Percentiles rank a stretch among this genome's conserved stretches.
These are phyloP conservation scores for Diplocarpon rosae DNA, from an alignment of 2,329 filamentous ascomycete genomes.

Conservation along the genomic window DNA sequence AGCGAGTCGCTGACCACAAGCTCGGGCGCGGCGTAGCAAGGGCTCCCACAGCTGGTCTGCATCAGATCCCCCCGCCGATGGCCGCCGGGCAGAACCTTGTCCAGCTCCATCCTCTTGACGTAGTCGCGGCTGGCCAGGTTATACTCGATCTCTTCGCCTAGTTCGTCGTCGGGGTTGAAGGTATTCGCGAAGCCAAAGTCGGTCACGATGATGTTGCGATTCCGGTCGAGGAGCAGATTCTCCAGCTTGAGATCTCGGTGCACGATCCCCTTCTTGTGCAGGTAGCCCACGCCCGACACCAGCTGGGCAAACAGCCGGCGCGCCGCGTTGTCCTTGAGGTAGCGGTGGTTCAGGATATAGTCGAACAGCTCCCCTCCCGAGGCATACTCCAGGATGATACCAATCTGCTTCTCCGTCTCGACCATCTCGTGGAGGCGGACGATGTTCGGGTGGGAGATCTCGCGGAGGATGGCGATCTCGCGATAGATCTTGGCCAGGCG, in stretches of 20 bases:
- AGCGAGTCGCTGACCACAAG: conserved; percentile 94
- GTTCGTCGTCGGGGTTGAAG: conserved; percentile 79
- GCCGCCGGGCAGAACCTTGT: conserved; percentile 64
- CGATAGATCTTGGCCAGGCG: conserved; percentile 94
- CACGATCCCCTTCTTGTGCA: conserved; percentile 99
- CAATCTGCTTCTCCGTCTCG: conserved; percentile 92
- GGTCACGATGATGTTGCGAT: conserved; percentile 98
- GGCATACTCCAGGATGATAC: conserved; percentile 96
- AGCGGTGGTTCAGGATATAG: conserved; percentile 93
- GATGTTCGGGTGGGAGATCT: conserved; percentile 90
- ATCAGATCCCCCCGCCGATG: conserved; percentile 84
- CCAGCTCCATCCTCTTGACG: conserved; percentile 76
- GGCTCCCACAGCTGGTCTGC: conserved; percentile 97
- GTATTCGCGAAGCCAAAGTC: conserved; percentile 99
- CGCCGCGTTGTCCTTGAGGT: conserved; percentile 87
- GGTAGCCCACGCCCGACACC: conserved; percentile 89
- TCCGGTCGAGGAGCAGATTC: conserved; percentile 87
- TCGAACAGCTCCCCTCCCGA: conserved; percentile 97
- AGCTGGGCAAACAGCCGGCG: conserved; percentile 89
- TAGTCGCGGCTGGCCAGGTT: conserved; percentile 79
- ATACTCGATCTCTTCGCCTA: conserved; percentile 82
- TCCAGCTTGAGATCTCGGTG: conserved; percentile 96
- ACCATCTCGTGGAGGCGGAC: conserved; percentile 97
- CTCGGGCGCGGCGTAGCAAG: conserved; percentile 94
- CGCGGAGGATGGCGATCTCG: conserved; percentile 83